Evolutionary conservation across 23 red algal genomes (phyloP).

Genomic region (Chondrus crispus): DNA sequence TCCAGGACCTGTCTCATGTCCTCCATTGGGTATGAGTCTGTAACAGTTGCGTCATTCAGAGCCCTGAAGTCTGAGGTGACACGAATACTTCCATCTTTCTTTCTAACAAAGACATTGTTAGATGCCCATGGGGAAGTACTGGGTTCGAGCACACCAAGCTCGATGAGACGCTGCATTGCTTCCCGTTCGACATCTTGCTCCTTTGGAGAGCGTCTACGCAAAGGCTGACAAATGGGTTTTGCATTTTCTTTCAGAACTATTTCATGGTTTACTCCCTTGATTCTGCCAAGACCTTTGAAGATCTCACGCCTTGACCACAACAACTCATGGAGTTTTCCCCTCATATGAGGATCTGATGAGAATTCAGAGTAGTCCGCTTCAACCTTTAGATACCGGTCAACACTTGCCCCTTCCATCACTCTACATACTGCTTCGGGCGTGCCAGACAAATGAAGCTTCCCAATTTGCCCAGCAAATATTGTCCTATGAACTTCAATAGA

Average conservation of each 20-base stretch:
- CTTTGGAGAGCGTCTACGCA: not conserved
- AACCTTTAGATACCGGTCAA: not conserved
- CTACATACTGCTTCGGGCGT: not conserved
- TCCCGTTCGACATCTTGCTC: constrained; percentile 1
- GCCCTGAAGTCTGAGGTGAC: constrained; percentile 40
- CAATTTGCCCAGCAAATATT: too few species aligned
- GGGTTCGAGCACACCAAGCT: not conserved
- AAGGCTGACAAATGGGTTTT: not conserved
- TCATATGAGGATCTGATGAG: not conserved
- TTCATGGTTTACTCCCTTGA: not conserved
- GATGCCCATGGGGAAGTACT: not conserved
- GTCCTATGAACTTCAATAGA: too few species aligned
- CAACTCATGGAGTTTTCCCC: not conserved
- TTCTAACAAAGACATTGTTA: constrained; percentile 15
- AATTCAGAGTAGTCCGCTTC: not conserved
- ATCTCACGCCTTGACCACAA: not conserved
- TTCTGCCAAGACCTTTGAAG: constrained; percentile 3
- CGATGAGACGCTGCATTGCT: not conserved
- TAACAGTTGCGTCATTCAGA: constrained; percentile 12
- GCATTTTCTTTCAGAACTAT: not conserved
- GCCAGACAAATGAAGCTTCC: too few species aligned
- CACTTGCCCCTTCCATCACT: not conserved
- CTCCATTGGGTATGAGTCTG: constrained; percentile 7
- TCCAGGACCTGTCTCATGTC: constrained; percentile 6
- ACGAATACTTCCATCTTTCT: not conserved